Percentiles rank a stretch among this genome's conserved stretches.
Conservation (phyloP, 805 yeast genomes). For the Nakazawaea anatomiae region DNA sequence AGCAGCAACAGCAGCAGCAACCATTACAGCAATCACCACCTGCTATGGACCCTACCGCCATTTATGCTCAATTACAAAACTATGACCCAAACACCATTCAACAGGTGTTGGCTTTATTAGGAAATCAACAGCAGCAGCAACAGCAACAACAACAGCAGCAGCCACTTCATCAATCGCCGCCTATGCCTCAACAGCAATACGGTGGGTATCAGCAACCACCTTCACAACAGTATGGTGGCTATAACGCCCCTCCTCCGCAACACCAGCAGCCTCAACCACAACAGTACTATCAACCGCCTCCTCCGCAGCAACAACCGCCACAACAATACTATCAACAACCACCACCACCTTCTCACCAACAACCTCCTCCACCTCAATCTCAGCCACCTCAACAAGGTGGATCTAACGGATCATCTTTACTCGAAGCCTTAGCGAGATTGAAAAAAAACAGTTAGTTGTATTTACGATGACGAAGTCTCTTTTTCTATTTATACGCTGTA, state of each 20-base stretch:
- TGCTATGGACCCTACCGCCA: slow-evolving; percentile 13
- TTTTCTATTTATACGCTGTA: not conserved
- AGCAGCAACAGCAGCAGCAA: slow-evolving; percentile 8
- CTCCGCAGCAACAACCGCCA: slow-evolving; percentile 9
- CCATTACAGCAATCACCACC: slow-evolving; percentile 13
- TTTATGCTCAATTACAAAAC: slow-evolving; percentile 14
- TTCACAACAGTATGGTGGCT: slow-evolving; percentile 10
- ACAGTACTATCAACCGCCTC: not conserved
- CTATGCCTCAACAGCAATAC: slow-evolving; percentile 9
- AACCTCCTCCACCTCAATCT: slow-evolving; percentile 9
- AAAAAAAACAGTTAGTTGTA: slow-evolving; percentile 28
- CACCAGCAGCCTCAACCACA: slow-evolving; percentile 8
- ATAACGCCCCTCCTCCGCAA: slow-evolving; percentile 4
- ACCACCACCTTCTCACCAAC: slow-evolving; percentile 12
- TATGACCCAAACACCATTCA: slow-evolving; percentile 28
- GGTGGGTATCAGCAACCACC: slow-evolving; percentile 13
- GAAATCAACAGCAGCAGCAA: slow-evolving; percentile 14
- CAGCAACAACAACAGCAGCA: slow-evolving; percentile 7
- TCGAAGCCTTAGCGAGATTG: slow-evolving; percentile 31
- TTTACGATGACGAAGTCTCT: not conserved
- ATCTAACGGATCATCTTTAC: slow-evolving; percentile 26
- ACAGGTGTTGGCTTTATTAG: slow-evolving; percentile 24
- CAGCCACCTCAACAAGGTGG: slow-evolving; percentile 9
- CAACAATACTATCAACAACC: slow-evolving; percentile 9
- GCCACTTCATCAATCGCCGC: slow-evolving; percentile 1